Evolutionary conservation across 1,284 basidiomycete species (phyloP).

Genomic region (Apiotrichum veenhuisii): DNA sequence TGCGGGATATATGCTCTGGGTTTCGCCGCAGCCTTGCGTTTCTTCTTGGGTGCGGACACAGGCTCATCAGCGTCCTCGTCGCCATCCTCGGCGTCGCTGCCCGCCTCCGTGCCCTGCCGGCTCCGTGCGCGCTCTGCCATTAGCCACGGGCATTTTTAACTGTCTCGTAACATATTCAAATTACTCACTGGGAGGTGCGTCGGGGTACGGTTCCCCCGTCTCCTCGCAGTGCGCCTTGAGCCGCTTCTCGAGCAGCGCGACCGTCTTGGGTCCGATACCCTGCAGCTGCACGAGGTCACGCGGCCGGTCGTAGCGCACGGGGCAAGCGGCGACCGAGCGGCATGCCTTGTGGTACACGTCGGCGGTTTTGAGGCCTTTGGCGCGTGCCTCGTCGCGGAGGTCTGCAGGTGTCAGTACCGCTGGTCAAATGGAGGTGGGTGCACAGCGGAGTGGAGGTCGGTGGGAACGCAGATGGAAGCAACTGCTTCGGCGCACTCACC

Average conservation of each 20-base stretch:
- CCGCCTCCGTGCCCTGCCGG: background rate
- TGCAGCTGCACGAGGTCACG: constrained; percentile 36
- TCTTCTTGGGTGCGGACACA: constrained; percentile 18
- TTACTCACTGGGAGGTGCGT: constrained; percentile 27
- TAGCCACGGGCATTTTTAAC: background rate
- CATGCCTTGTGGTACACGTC: constrained; percentile 42
- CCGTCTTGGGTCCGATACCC: constrained; percentile 44
- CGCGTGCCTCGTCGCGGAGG: constrained; percentile 38
- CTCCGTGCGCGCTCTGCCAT: background rate
- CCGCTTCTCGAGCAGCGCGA: constrained; percentile 35
- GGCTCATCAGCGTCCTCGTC: constrained; percentile 3
- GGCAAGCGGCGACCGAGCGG: constrained; percentile 39
- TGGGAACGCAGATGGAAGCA: no score
- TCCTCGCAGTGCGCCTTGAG: constrained; percentile 35
- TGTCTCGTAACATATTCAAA: background rate
- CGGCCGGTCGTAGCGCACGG: constrained; percentile 37
- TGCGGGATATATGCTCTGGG: constrained; percentile 41
- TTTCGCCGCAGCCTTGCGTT: constrained; percentile 14
- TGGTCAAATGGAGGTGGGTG: background rate
- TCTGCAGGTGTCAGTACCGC: constrained; percentile 18
- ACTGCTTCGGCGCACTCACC: constrained; percentile 23
- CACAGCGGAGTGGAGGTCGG: background rate
- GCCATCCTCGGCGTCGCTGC: background rate
- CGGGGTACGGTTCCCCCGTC: constrained; percentile 29
- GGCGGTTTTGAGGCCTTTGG: constrained; percentile 36